These are phyloP conservation scores for Cladosporium oxysporum DNA, from an alignment of 2,329 filamentous ascomycete species.

Conservation along the genomic window DNA sequence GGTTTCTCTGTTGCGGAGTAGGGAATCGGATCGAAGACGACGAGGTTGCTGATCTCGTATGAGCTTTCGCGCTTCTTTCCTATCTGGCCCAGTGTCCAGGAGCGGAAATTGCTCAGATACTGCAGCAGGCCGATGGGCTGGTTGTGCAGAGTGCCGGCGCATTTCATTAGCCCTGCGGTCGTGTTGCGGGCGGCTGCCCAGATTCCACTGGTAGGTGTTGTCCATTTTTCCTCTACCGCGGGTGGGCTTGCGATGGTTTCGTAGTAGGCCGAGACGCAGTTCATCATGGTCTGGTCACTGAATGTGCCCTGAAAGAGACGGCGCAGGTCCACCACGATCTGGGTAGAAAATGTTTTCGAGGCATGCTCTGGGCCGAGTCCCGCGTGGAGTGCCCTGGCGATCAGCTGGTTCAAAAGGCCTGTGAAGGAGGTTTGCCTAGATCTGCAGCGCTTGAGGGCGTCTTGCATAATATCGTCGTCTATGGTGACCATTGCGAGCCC, in stretches of 20 bases:
- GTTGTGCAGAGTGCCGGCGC: conserved; percentile 38
- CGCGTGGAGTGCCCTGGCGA: conserved; percentile 42
- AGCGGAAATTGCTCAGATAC: conserved; percentile 44
- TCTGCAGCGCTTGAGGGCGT: conserved; percentile 36
- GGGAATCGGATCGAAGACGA: conserved; percentile 36
- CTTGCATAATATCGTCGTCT: conserved; percentile 29
- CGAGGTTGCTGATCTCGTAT: conserved; percentile 51
- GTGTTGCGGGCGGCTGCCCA: conserved; percentile 41
- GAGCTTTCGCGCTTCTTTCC: conserved; percentile 43
- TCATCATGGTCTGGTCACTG: conserved; percentile 40
- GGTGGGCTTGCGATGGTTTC: conserved; percentile 20
- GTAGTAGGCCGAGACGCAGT: conserved; percentile 32
- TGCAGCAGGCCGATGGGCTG: conserved; percentile 48
- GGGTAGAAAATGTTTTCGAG: conserved; percentile 40
- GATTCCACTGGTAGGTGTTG: neutral
- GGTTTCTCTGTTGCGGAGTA: neutral
- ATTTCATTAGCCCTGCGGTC: conserved; percentile 38
- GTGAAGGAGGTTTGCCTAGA: conserved; percentile 45
- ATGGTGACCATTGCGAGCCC: conserved; percentile 39
- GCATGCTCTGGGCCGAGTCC: conserved; percentile 27
- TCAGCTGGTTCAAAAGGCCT: conserved; percentile 43
- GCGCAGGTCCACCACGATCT: conserved; percentile 47
- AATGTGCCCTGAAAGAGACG: conserved; percentile 30
- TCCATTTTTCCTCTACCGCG: neutral
- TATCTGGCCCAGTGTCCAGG: conserved; percentile 44